A percentile compares a stretch with the other conserved stretches of the same genome.
Conservation (phyloP, 345 rosid species). For the Eucalyptus albens region DNA sequence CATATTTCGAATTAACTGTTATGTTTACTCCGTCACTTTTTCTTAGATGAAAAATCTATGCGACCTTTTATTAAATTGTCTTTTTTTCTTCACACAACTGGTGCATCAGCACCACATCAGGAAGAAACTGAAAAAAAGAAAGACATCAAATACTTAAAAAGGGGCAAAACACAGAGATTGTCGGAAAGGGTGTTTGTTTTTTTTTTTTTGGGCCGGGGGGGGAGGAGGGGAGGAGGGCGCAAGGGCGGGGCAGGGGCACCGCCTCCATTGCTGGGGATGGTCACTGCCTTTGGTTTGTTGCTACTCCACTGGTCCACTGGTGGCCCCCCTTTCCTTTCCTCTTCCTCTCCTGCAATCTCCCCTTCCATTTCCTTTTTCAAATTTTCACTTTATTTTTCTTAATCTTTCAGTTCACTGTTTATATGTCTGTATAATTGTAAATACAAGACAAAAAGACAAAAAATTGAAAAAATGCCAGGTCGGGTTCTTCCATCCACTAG, state of each 20-base stretch:
- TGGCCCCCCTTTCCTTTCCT: not conserved
- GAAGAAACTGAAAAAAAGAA: not conserved
- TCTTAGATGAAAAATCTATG: not conserved
- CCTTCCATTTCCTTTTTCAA: not conserved
- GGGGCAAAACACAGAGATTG: not conserved
- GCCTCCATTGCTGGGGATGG: not conserved
- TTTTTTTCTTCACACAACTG: not conserved
- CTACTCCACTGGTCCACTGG: not conserved
- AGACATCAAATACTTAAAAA: not conserved
- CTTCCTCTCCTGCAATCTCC: not conserved
- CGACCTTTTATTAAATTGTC: not conserved
- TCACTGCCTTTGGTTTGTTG: not conserved
- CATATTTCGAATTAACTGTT: not conserved
- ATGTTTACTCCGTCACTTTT: not conserved
- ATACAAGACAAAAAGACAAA: not conserved
- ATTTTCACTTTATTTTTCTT: not conserved
- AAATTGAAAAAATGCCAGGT: not conserved
- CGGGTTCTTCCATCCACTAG: not conserved
- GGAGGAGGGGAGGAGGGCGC: no score
- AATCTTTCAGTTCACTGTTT: not conserved
- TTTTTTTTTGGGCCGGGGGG: no score
- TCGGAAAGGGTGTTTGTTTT: not conserved
- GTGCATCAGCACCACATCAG: not conserved
- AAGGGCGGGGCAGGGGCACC: fast-evolving
- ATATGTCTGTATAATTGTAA: not conserved